Percentiles rank a stretch among this genome's conserved stretches.
These are phyloP conservation scores for Mycena sanguinolenta DNA, from an alignment of 768 basidiomycete species.

Conservation along the genomic window DNA sequence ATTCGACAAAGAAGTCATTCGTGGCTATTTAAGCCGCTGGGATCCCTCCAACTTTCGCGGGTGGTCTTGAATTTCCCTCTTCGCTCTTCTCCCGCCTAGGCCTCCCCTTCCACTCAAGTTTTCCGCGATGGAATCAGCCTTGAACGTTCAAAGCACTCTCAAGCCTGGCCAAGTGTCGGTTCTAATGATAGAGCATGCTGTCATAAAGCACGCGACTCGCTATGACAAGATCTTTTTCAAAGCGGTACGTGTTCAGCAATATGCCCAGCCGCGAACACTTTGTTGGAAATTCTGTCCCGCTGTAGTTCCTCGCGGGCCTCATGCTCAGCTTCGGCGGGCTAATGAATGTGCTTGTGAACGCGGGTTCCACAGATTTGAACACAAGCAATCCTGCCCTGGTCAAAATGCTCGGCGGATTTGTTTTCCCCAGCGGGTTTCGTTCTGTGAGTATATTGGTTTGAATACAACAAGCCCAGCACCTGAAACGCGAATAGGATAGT, in stretches of 20 bases:
- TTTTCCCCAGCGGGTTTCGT: slow-evolving; percentile 84
- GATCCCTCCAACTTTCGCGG: not conserved
- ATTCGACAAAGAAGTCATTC: not conserved
- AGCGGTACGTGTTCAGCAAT: slow-evolving; percentile 62
- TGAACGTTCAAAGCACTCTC: slow-evolving; percentile 56
- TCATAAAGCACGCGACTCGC: slow-evolving; percentile 74
- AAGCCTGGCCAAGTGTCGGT: slow-evolving; percentile 70
- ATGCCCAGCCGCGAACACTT: not conserved
- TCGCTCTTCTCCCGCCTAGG: not conserved
- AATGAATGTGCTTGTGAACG: slow-evolving; percentile 68
- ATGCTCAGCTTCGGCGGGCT: slow-evolving; percentile 83
- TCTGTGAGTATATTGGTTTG: slow-evolving; percentile 58
- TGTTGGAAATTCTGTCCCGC: not conserved
- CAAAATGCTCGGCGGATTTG: slow-evolving; percentile 75
- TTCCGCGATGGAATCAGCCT: slow-evolving; percentile 23
- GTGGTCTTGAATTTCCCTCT: not conserved
- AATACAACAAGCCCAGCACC: not conserved
- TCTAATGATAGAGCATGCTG: slow-evolving; percentile 66
- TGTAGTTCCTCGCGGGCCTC: slow-evolving; percentile 73
- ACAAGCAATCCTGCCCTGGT: slow-evolving; percentile 74
- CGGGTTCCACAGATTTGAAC: slow-evolving; percentile 66
- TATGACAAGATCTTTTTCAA: slow-evolving; percentile 74
- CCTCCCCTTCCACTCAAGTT: not conserved
- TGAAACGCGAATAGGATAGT: slow-evolving; percentile 65
- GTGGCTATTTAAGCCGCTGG: not conserved